Percentiles rank a stretch among this genome's conserved stretches.
phyloP scores from a whole-genome alignment of 805 yeast species.

The Priceomyces carsonii region DNA sequence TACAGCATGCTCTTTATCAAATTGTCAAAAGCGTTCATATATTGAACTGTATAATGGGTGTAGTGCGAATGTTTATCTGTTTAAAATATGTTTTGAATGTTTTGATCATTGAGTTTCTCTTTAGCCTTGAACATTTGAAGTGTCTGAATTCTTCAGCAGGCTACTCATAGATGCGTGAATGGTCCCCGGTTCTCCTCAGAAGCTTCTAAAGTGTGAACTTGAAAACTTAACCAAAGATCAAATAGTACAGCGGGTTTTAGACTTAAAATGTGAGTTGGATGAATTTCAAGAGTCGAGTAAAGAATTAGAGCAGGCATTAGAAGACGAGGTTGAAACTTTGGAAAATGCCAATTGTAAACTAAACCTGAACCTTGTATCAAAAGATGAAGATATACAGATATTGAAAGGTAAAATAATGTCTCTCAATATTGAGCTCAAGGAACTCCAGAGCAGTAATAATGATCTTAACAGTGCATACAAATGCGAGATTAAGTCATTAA shows the following conservation, averaged over 20 bases:
- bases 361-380: constrained; percentile 13
- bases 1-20: too few species aligned
- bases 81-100: too few species aligned
- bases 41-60: too few species aligned
- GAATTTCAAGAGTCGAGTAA: constrained; percentile 47
- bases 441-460: constrained; percentile 13
- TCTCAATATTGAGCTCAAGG: constrained; percentile 21
- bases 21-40: too few species aligned
- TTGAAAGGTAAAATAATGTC: constrained; percentile 14
- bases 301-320: constrained; percentile 46
- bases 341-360: constrained; percentile 26
- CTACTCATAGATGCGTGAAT: too few species aligned
- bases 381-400: constrained; percentile 19
- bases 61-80: too few species aligned
- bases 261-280: constrained; percentile 36
- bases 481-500: constrained; percentile 20
- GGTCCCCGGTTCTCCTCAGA: too few species aligned
- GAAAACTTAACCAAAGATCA: constrained; percentile 16
- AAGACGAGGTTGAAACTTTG: constrained; percentile 39
- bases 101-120: too few species aligned
- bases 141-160: too few species aligned
- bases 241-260: constrained; percentile 28
- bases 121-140: too few species aligned
- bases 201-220: constrained; percentile 5
- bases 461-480: constrained; percentile 18